A percentile compares a stretch with the other conserved stretches of the same genome.
These are phyloP conservation scores for Immersiporthe knoxdaviesiana DNA, from an alignment of 2,329 filamentous ascomycete species.

Conservation along the genomic window DNA sequence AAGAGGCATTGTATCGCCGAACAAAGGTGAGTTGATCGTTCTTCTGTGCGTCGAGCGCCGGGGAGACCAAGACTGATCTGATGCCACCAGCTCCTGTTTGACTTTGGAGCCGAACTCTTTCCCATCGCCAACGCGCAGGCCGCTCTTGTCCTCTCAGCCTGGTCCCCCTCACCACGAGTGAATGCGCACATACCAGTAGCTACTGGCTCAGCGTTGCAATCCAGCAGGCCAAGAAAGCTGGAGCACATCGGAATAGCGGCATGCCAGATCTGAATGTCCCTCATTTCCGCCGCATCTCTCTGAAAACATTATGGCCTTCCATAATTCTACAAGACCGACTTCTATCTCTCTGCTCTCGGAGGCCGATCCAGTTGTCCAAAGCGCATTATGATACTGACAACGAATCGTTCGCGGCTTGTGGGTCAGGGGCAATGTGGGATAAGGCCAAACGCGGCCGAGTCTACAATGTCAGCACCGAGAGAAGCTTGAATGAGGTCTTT, in stretches of 20 bases:
- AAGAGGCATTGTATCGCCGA: conserved; percentile 48
- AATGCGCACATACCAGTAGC: conserved; percentile 39
- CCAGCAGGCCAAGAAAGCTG: conserved; percentile 51
- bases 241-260: conserved; percentile 40
- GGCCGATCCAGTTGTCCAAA: conserved; percentile 39
- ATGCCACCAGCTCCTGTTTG: conserved; percentile 43
- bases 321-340: conserved; percentile 43
- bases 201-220: conserved; percentile 55
- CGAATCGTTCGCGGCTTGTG: conserved; percentile 46
- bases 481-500: conserved; percentile 48
- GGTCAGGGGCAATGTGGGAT: conserved; percentile 32
- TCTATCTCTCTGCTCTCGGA: conserved; percentile 40
- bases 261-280: neutral
- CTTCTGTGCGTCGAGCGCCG: neutral
- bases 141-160: conserved; percentile 48
- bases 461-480: conserved; percentile 50
- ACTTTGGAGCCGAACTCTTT: conserved; percentile 49
- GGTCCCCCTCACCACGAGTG: conserved; percentile 36
- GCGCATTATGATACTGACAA: conserved; percentile 37
- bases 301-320: conserved; percentile 45
- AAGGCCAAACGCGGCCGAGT: conserved; percentile 50
- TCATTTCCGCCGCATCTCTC: conserved; percentile 26
- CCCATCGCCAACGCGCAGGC: conserved; percentile 46
- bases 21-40: conserved; percentile 40
- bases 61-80: neutral